These are phyloP conservation scores for Coniochaeta prunicola DNA, from an alignment of 2,329 filamentous ascomycete genomes.

Conservation along the genomic window DNA sequence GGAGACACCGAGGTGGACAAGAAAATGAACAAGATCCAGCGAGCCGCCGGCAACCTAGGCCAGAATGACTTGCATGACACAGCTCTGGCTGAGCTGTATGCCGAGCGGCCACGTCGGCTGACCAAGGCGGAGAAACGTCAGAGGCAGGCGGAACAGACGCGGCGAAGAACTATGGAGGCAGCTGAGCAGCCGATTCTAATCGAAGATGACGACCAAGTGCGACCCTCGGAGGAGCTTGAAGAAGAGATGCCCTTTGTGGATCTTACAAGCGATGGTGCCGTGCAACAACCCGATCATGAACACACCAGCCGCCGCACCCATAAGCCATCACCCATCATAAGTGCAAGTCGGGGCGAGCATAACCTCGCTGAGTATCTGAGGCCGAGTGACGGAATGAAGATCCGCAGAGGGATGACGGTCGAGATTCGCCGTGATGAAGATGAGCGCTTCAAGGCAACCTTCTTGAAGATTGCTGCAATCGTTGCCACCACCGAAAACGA, in stretches of 20 bases:
- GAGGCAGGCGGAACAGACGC: too few relatives aligned
- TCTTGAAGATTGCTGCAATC: constrained; percentile 31
- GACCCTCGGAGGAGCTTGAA: background rate
- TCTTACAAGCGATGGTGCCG: background rate
- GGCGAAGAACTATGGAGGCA: background rate
- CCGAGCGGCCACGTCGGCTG: background rate
- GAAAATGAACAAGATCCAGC: background rate
- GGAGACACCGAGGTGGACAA: background rate
- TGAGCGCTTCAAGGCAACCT: constrained; percentile 20
- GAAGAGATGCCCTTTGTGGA: background rate
- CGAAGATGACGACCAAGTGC: background rate
- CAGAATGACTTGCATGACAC: background rate
- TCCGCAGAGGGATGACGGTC: constrained; percentile 24
- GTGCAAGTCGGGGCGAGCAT: background rate
- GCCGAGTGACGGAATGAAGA: background rate
- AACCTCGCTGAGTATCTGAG: background rate
- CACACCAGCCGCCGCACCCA: background rate
- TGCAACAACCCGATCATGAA: background rate
- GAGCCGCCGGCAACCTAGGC: background rate
- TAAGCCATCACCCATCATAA: background rate
- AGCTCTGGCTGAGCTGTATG: background rate
- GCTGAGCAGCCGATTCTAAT: background rate
- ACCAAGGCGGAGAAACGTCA: background rate
- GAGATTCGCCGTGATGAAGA: constrained; percentile 15
- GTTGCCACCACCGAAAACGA: constrained; percentile 22